These are phyloP conservation scores for Sicyos edulis DNA, from an alignment of 306 rosid species.

Conservation along the genomic window DNA sequence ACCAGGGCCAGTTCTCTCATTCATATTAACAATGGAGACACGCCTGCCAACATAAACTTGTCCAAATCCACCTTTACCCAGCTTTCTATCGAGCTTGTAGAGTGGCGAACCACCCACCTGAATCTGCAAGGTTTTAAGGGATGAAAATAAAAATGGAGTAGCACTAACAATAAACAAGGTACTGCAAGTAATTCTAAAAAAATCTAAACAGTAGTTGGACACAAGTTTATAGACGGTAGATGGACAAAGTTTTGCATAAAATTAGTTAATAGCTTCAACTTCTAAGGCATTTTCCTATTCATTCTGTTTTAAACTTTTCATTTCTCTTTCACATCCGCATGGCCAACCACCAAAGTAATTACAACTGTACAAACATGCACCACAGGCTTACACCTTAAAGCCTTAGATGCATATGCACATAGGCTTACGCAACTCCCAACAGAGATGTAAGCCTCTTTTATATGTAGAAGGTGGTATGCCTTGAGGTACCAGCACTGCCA, in stretches of 20 bases:
- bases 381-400: not conserved
- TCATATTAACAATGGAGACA: constrained; percentile 40
- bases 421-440: not conserved
- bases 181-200: not conserved
- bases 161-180: not conserved
- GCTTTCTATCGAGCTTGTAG: constrained; percentile 67
- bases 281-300: too few species aligned
- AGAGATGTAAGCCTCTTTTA: not conserved
- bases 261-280: too few species aligned
- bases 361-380: too few species aligned
- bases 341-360: not conserved
- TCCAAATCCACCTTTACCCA: constrained; percentile 97
- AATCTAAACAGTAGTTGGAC: too few species aligned
- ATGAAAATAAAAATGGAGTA: not conserved
- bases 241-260: too few species aligned
- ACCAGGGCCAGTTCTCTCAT: constrained; percentile 62
- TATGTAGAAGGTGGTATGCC: not conserved
- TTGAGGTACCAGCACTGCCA: not conserved
- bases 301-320: too few species aligned
- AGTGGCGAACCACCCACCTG: constrained; percentile 80
- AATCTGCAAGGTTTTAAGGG: constrained; percentile 39
- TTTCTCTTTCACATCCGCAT: too few species aligned
- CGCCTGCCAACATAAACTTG: constrained; percentile 94
- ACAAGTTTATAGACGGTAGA: too few species aligned
- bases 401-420: not conserved